These are phyloP conservation scores for Curvularia eragrostidis DNA, from an alignment of 2,329 filamentous ascomycete genomes.

Conservation along the genomic window DNA sequence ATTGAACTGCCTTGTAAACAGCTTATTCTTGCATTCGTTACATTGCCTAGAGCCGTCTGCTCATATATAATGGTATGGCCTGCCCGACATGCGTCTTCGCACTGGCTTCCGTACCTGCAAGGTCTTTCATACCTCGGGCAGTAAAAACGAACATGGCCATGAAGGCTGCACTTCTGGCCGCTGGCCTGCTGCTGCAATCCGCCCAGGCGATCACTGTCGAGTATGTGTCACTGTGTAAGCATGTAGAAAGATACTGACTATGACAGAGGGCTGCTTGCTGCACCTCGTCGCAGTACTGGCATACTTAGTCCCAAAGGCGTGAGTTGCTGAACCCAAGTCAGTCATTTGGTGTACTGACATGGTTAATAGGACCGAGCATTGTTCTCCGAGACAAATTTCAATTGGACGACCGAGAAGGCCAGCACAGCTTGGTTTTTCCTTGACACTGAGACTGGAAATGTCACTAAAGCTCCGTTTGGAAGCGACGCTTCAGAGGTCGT, in stretches of 20 bases:
- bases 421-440: constrained; percentile 58
- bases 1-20: constrained; percentile 22
- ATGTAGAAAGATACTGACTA: constrained; percentile 6
- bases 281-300: constrained; percentile 42
- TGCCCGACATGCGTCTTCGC: constrained; percentile 7
- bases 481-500: constrained; percentile 44
- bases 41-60: constrained; percentile 17
- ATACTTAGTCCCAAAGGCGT: constrained; percentile 45
- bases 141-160: constrained; percentile 37
- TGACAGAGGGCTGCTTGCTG: constrained; percentile 32
- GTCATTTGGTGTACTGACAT: constrained; percentile 7
- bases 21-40: constrained; percentile 18
- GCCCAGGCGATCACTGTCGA: constrained; percentile 37
- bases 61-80: constrained; percentile 26
- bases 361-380: constrained; percentile 39
- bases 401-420: constrained; percentile 45
- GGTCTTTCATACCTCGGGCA: constrained; percentile 1
- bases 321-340: constrained; percentile 8
- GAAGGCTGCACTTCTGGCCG: constrained; percentile 31
- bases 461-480: constrained; percentile 43
- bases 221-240: constrained; percentile 18
- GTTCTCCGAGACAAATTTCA: constrained; percentile 46
- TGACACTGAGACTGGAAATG: constrained; percentile 40
- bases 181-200: constrained; percentile 36
- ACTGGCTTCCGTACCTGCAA: constrained; percentile 15